Evolutionary conservation across 2,329 filamentous ascomycete genomes (phyloP).

Genomic region (Fusarium algeriense): DNA sequence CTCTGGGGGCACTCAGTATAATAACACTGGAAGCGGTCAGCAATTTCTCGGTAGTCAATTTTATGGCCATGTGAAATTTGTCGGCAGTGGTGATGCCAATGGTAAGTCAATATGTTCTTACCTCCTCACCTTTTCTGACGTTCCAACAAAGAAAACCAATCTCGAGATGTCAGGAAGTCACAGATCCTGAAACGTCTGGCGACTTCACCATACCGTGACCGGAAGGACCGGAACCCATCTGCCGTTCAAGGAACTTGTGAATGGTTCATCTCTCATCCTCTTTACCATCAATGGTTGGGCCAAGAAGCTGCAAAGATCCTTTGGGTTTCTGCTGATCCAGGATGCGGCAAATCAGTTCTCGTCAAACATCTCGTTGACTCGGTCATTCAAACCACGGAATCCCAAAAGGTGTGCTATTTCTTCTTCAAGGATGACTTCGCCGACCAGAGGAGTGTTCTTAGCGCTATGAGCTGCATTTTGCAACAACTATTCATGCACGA

Average conservation of each 20-base stretch:
- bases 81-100: fast-evolving
- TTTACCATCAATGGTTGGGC: background rate
- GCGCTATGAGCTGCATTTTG: background rate
- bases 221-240: background rate
- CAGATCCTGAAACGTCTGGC: background rate
- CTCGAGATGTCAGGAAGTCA: background rate
- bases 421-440: background rate
- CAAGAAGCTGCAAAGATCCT: background rate
- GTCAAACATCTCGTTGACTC: background rate
- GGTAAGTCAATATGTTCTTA: fast-evolving
- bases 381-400: fast-evolving
- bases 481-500: background rate
- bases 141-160: no score
- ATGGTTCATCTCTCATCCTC: background rate
- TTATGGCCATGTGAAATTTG: background rate
- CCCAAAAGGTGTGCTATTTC: background rate
- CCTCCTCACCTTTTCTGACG: fast-evolving
- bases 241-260: background rate
- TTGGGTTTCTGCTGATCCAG: background rate
- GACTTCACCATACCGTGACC: background rate
- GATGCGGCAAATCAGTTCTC: background rate
- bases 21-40: background rate
- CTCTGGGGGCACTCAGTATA: background rate
- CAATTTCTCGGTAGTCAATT: background rate
- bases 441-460: background rate